These are phyloP conservation scores for Xylaria sp. DNA, from an alignment of 2,329 filamentous ascomycete genomes.

Conservation along the genomic window DNA sequence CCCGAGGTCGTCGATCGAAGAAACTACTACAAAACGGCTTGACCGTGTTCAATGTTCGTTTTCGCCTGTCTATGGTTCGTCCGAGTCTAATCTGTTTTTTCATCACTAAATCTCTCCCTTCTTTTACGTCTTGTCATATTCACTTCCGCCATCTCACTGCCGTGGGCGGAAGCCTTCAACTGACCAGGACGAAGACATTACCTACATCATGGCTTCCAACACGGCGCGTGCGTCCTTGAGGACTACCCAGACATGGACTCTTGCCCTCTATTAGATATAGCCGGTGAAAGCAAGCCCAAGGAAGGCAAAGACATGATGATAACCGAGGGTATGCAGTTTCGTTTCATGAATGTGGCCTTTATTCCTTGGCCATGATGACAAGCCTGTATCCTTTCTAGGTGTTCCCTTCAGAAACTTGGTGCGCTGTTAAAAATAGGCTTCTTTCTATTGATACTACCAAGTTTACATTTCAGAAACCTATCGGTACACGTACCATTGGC, in stretches of 20 bases:
- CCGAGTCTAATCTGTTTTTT: no score
- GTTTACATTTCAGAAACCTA: constrained; percentile 15
- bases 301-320: constrained; percentile 26
- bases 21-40: no score
- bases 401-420: neutral
- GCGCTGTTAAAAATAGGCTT: neutral
- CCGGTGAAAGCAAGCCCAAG: constrained; percentile 29
- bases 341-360: constrained; percentile 36
- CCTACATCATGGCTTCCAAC: no score
- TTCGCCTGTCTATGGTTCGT: no score
- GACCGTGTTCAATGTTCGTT: no score
- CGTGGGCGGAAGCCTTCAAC: no score
- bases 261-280: constrained; percentile 6
- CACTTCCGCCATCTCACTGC: no score
- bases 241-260: constrained; percentile 17
- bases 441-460: neutral
- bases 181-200: no score
- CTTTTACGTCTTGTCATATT: no score
- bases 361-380: neutral
- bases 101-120: no score
- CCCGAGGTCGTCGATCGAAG: no score
- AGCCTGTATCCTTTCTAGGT: neutral
- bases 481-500: constrained; percentile 21
- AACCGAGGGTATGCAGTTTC: constrained; percentile 30
- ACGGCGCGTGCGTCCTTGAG: constrained; percentile 31